Base-by-base conservation (phyloP, 345 rosid genomes). In the Eucalyptus grandis region DNA sequence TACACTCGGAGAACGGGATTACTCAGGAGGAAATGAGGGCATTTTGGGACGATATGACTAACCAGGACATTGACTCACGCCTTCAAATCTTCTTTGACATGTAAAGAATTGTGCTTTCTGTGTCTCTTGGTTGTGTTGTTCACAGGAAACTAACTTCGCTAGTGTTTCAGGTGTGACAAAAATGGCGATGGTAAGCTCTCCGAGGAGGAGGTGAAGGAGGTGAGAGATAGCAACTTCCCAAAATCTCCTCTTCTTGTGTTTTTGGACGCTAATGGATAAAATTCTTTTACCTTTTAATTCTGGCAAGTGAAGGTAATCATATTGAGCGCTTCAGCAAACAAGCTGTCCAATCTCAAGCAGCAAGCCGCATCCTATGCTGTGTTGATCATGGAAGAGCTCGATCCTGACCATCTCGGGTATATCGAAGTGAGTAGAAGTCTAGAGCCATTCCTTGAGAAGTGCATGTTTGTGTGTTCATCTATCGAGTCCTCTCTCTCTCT, bases 341-440 rank as follows among this genome's bases (percentile, higher is more conserved):
- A 95, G 92, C 96, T 98, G 4, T 94, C 95, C 26, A 96, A 95
- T 85, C 96, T 97, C 1, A 97, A 96, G 91, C 90, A 96, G 86
- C 94, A 94, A 51, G 99, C 98, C 7, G 90, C 89, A 3, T 47
- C 93, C n/a, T 98, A 98, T 81, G 96, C 99, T 26, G 87, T 96
- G 88, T 91, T 98, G 83, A 98, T 98, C 92, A 98, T 98, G 99
- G 99, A 98, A 92, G 98, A 98, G 94, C 98, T 98, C 27, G 99
- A 98, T 87, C 99, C 99, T 14, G 99, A 97, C 90, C 96, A 95
- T 49, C 92, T 90, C 4, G 99, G 99, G 89, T 95, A 96, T 88
- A 98, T 98, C 62, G 99, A 97, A 98, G 99, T 98, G 53, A 86
- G 83, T 82, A 6, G 87, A 30, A 43, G 31, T 37, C 37, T 34